Base-by-base conservation (phyloP, 495 filamentous ascomycete species). In the Penicillium cinerascens region DNA sequence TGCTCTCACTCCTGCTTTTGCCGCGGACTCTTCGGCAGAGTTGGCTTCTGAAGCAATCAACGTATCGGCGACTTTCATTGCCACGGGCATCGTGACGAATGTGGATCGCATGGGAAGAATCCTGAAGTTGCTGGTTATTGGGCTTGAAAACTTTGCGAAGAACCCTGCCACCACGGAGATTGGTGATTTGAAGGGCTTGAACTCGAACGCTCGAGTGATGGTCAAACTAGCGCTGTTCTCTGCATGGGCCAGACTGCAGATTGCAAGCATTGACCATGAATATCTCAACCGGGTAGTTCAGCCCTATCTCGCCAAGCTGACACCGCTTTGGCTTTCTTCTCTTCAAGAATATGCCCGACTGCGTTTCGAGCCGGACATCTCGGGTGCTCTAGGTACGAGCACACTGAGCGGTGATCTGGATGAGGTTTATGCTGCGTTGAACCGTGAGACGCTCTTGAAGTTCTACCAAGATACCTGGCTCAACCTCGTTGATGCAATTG, bases 401-500 rank as follows among this genome's bases (percentile, higher is more conserved):
- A 68, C 75, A 35, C 78, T 80, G 6, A 87, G 88, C 39, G 85
- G 87, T 15, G 88, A 89, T 64, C 73, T 97, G 13, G 91, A 97
- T 59, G 86, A 86, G 5, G 87, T 97, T 13, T 97, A 97, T 60
- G 87, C 95, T 17, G 92, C 95, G 0, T 73, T 97, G 49, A 97
- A 99, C 63, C 82, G 93, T 25, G 90, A 97, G 65, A 97, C 93
- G 6, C 74, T 97, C 36, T 80, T 98, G 22, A 87, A 82, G 75
- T 99, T 97, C 66, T 99, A 99, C 66, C 92, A 97, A 76, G 91
- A 95, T 45, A 91, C 92, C 0, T 99, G 93, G 93, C 77, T 99
- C 35, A 96, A 91, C 46, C 79, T 99, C 16, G 91, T 97, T 5
- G 92, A 99, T 72, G 95, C 93, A 6, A 97, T 99, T 64, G 93